These are phyloP conservation scores for Candida wancherniae DNA, from an alignment of 805 yeast genomes.

Conservation along the genomic window DNA sequence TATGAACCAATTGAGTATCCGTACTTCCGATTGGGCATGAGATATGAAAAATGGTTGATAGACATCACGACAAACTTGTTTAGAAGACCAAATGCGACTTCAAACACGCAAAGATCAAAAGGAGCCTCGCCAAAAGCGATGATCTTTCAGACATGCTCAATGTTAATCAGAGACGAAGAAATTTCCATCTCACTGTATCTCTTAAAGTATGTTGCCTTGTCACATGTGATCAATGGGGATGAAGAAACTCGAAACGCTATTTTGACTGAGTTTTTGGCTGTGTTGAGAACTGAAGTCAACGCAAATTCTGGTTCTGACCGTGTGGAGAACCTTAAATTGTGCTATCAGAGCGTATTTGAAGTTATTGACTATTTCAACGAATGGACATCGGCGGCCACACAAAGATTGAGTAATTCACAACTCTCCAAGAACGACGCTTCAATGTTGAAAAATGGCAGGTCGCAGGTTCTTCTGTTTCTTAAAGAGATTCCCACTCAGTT, in stretches of 20 bases:
- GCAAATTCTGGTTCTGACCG: conserved; percentile 45
- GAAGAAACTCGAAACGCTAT: conserved; percentile 41
- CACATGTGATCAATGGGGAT: conserved; percentile 50
- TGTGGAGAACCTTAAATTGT: conserved; percentile 53
- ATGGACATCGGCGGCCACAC: conserved; percentile 52
- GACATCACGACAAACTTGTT: conserved; percentile 64
- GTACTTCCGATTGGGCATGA: conserved; percentile 49
- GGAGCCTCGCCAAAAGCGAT: conserved; percentile 16
- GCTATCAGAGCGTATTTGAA: conserved; percentile 70
- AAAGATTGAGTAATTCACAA: conserved; percentile 23
- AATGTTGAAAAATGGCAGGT: conserved; percentile 24
- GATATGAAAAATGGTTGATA: conserved; percentile 68
- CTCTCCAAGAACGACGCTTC: conserved; percentile 17
- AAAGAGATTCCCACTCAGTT: conserved; percentile 57
- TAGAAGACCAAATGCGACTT: conserved; percentile 29
- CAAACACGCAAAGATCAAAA: conserved; percentile 10
- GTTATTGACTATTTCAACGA: conserved; percentile 79
- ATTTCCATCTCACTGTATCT: conserved; percentile 63
- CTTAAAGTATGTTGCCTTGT: conserved; percentile 71
- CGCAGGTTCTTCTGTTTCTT: conserved; percentile 44
- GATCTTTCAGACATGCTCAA: conserved; percentile 61
- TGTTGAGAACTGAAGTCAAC: conserved; percentile 44
- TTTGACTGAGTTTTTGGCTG: conserved; percentile 52
- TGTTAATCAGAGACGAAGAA: conserved; percentile 66
- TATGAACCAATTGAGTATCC: conserved; percentile 56